Evolutionary conservation across 2,329 filamentous ascomycete species (phyloP).

Genomic region (Fusarium nisikadoi): DNA sequence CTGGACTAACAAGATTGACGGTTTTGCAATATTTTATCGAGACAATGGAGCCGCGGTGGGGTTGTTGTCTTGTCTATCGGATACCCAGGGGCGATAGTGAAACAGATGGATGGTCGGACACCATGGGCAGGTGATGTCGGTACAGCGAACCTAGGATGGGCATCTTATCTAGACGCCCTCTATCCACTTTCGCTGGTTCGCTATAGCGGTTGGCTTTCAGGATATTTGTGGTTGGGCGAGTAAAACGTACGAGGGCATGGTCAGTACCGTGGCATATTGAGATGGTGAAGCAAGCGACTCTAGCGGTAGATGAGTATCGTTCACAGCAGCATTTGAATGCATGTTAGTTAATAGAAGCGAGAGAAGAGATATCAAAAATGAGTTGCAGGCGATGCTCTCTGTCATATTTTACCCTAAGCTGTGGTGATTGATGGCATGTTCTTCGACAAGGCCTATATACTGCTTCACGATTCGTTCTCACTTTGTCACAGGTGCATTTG

Average conservation of each 20-base stretch:
- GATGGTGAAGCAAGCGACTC: conserved; percentile 26
- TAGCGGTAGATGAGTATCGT: conserved; percentile 26
- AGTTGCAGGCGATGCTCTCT: not conserved
- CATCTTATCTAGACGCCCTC: conserved; percentile 14
- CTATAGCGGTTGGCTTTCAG: conserved; percentile 35
- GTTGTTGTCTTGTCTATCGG: conserved; percentile 44
- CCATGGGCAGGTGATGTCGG: conserved; percentile 36
- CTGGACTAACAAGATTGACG: conserved; percentile 31
- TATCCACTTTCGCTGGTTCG: conserved; percentile 26
- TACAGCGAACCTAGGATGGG: conserved; percentile 27
- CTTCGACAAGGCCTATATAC: too few species aligned
- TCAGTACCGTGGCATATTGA: conserved; percentile 18
- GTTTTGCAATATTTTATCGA: conserved; percentile 40
- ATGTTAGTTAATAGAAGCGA: conserved; percentile 41
- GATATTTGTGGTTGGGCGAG: conserved; percentile 36
- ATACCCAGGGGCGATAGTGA: conserved; percentile 45
- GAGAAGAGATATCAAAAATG: conserved; percentile 16
- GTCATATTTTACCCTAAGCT: too few species aligned
- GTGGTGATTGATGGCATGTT: not conserved
- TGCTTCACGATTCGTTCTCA: not conserved
- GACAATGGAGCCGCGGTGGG: conserved; percentile 41
- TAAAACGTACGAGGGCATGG: conserved; percentile 34
- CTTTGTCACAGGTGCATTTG: not conserved
- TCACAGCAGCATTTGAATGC: conserved; percentile 30
- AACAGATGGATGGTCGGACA: conserved; percentile 42